A percentile compares a stretch with the other conserved stretches of the same genome.
Evolutionary conservation across 345 rosid species (phyloP).

Genomic region (Salix arbutifolia): DNA sequence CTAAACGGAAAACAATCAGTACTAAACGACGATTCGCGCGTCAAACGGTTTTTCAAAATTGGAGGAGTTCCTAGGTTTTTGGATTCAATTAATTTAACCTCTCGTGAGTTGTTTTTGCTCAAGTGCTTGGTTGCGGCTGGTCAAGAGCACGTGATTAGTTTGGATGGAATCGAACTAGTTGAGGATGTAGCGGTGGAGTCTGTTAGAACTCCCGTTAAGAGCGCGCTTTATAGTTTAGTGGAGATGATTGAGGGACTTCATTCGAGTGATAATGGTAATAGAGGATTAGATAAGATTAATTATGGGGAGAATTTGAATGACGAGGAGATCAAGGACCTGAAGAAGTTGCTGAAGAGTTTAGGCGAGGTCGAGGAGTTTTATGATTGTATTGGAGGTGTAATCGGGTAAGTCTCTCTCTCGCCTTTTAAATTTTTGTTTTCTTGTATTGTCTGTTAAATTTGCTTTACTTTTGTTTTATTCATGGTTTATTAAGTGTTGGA

Average conservation of each 20-base stretch:
- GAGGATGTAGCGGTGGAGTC: conserved; percentile 31
- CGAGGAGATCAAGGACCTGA: conserved; percentile 46
- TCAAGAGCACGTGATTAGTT: conserved; percentile 63
- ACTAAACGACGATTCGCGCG: conserved; percentile 50
- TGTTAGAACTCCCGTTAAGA: conserved; percentile 49
- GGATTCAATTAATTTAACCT: conserved; percentile 36
- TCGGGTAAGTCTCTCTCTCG: conserved; percentile 48
- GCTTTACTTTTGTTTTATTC: neutral
- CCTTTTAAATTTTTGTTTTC: neutral
- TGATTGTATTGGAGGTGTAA: conserved; percentile 88
- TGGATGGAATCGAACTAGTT: conserved; percentile 29
- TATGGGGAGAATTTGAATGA: conserved; percentile 28
- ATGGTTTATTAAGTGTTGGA: neutral
- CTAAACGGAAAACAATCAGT: conserved; percentile 35
- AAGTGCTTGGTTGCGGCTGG: conserved; percentile 82
- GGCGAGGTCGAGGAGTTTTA: conserved; percentile 69
- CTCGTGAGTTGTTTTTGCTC: conserved; percentile 47
- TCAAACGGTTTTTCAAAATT: conserved; percentile 40
- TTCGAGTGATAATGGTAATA: conserved; percentile 20
- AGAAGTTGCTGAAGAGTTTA: conserved; percentile 45
- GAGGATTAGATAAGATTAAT: conserved; percentile 23
- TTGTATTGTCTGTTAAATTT: neutral
- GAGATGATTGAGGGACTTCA: conserved; percentile 80
- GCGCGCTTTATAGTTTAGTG: conserved; percentile 58
- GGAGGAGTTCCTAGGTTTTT: conserved; percentile 37